Evolutionary conservation across 352 stramenopile species (phyloP).

Genomic region (Plasmopara halstedii): DNA sequence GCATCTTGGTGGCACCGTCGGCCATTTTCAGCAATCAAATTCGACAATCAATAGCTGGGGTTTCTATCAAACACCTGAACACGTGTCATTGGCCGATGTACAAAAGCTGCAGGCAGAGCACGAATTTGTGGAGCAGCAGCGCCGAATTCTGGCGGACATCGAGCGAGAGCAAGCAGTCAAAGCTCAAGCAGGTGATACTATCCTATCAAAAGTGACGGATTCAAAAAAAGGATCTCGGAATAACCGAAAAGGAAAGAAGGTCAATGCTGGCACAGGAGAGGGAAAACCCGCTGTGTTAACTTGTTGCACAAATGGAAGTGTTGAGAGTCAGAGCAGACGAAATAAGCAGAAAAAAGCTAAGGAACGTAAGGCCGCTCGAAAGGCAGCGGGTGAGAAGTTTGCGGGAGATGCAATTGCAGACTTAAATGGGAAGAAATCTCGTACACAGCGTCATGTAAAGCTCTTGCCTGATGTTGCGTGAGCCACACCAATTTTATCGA

Average conservation of each 20-base stretch:
- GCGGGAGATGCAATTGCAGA: not conserved
- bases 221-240: constrained; percentile 7
- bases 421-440: not conserved
- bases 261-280: not conserved
- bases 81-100: constrained; percentile 56
- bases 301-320: not conserved
- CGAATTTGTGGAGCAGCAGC: constrained; percentile 54
- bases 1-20: constrained; percentile 16
- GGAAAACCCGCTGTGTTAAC: not conserved
- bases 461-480: not conserved
- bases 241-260: constrained; percentile 11
- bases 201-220: not conserved
- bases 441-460: not conserved
- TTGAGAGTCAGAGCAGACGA: constrained; percentile 17
- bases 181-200: constrained; percentile 2
- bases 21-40: constrained; percentile 18
- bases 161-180: constrained; percentile 27
- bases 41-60: constrained; percentile 73
- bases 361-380: constrained; percentile 23
- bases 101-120: constrained; percentile 58
- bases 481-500: no score
- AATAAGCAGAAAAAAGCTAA: constrained; percentile 29
- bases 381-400: constrained; percentile 23
- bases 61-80: constrained; percentile 28
- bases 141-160: constrained; percentile 57